Evolutionary conservation across 208 protist species (phyloP), one percentile per base, ranked within the genome.

Genomic region (Kentomonas sorsogonicus): DNA sequence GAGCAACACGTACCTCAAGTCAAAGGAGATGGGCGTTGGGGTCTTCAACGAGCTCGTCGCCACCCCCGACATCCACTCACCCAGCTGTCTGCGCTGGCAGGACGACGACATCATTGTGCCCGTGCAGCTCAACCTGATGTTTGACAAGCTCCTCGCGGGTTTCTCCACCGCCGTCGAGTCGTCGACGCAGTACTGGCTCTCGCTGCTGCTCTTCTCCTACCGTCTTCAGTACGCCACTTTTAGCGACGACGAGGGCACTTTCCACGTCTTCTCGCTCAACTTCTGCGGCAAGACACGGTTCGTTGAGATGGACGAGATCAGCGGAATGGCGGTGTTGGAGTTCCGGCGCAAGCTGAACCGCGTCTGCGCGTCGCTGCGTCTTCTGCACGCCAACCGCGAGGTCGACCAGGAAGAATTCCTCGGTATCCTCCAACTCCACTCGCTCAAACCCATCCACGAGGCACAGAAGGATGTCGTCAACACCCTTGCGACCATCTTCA

Each of bases 21-120:
- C 80, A 9, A 78, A 83, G 60, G 84, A 92, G 63, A 76, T 66
- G 25, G 84, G 78, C 15, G 60, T 86, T 7, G 84, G 84, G 11
- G 15, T 92, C 44, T 92, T 92, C 55, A 85, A 69, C 25, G 84
- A 92, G 46, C 63, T 89, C 27, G 65, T 69, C n/a, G 80, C 84
- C 10, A 76, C 84, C 18, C 80, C 85, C 16, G 85, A 92, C 60
- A 71, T 88, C 63, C 78, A 72, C 76, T 72, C 74, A 13, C 74
- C 81, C 18, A 87, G 81, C 61, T 81, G 72, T 38, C 66, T 79
- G 55, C 63, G 78, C 30, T 92, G 79, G 81, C 57, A 79, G 38
- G 60, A 72, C 31, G 68, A 74, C 29, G 73, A 74, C 51, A 72
- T 88, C 20, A 83, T 80, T 53, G 72, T 92, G 23, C 84, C 84